These are phyloP conservation scores for Macaranga tanarius DNA, from an alignment of 441 rosid genomes.

Conservation along the genomic window DNA sequence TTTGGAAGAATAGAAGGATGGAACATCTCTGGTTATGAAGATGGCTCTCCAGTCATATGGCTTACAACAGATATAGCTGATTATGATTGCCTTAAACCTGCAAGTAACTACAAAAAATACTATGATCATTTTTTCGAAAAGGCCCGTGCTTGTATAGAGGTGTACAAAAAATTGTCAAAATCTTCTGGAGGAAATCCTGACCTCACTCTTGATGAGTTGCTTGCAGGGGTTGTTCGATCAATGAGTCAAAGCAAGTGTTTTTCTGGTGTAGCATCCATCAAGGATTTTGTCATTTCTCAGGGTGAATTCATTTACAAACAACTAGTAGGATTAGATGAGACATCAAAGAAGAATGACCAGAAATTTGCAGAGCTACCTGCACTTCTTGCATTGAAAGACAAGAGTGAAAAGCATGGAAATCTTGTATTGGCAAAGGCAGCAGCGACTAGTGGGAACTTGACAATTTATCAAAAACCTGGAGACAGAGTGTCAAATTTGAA, in stretches of 20 bases:
- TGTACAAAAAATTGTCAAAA: slow-evolving; percentile 61
- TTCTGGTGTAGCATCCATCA: slow-evolving; percentile 49
- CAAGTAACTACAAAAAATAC: slow-evolving; percentile 47
- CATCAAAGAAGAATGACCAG: slow-evolving; percentile 49
- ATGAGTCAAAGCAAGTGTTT: slow-evolving; percentile 63
- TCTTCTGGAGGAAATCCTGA: slow-evolving; percentile 67
- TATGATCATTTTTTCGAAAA: slow-evolving; percentile 62
- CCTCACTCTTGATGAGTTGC: slow-evolving; percentile 67
- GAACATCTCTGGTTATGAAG: slow-evolving; percentile 83
- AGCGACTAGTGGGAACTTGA: slow-evolving; percentile 35
- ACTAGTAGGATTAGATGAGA: slow-evolving; percentile 69
- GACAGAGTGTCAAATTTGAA: slow-evolving; percentile 25
- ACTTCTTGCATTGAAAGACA: slow-evolving; percentile 57
- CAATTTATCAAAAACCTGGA: slow-evolving; percentile 37
- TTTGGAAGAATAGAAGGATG: slow-evolving; percentile 71
- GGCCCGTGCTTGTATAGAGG: slow-evolving; percentile 61
- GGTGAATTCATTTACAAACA: slow-evolving; percentile 81
- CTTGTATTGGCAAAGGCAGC: slow-evolving; percentile 26
- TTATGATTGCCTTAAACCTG: slow-evolving; percentile 71
- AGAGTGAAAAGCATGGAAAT: slow-evolving; percentile 35
- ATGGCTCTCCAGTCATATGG: slow-evolving; percentile 74
- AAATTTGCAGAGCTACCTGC: slow-evolving; percentile 54
- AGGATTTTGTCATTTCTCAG: slow-evolving; percentile 63
- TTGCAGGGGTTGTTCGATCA: slow-evolving; percentile 65
- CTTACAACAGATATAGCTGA: slow-evolving; percentile 67